Evolutionary conservation across 140 eudicot genomes (phyloP).

Genomic region (Senecio squalidus): DNA sequence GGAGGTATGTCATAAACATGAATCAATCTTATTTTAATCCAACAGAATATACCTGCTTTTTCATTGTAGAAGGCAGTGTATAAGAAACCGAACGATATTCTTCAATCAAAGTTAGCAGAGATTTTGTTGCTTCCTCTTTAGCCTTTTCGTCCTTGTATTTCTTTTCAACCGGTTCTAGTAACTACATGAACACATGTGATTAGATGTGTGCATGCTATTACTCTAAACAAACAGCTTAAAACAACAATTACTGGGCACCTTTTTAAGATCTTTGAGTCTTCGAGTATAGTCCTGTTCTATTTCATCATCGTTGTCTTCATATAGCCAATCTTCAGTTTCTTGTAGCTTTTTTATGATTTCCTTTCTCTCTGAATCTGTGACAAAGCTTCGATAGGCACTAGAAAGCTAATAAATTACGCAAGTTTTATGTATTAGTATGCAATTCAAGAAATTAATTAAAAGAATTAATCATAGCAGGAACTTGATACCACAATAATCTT

Average conservation of each 20-base stretch:
- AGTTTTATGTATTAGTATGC: too few species aligned
- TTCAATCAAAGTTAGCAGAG: conserved; percentile 35
- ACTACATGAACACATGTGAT: conserved; percentile 25
- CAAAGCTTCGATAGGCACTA: too few species aligned
- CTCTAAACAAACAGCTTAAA: not conserved
- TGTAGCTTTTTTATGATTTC: too few species aligned
- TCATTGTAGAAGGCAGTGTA: conserved; percentile 29
- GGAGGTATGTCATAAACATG: too few species aligned
- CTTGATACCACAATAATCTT: too few species aligned
- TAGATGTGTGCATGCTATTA: not conserved
- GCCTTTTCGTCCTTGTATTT: conserved; percentile 48
- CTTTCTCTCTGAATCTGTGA: too few species aligned
- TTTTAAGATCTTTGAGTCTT: conserved; percentile 50
- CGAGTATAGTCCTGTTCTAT: conserved; percentile 55
- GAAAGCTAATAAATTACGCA: too few species aligned
- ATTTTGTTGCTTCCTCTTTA: conserved; percentile 39
- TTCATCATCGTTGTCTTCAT: too few species aligned
- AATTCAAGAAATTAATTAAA: too few species aligned
- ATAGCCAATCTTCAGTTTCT: too few species aligned
- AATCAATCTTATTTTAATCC: too few species aligned
- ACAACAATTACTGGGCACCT: conserved; percentile 33
- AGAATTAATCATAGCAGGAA: too few species aligned
- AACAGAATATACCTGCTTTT: conserved; percentile 45
- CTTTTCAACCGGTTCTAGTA: conserved; percentile 60
- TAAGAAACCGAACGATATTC: conserved; percentile 36